Conservation (phyloP, 2,329 filamentous ascomycete genomes). For the Pseudopithomyces chartarum region DNA sequence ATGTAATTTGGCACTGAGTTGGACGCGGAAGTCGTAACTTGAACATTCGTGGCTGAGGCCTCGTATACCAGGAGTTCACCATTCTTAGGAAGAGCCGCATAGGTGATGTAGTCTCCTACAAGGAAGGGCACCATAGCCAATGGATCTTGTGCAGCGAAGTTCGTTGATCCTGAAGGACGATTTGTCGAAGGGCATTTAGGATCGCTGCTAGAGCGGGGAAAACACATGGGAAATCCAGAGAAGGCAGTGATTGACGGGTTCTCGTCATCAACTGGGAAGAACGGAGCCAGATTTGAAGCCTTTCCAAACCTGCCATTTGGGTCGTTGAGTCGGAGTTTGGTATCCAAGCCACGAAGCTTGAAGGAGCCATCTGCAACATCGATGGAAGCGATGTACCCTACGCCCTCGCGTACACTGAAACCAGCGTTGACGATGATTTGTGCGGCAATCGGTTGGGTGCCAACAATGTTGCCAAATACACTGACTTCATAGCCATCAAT, state of each 20-base stretch:
- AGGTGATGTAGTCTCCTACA: slow-evolving; percentile 50
- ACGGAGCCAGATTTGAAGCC: slow-evolving; percentile 29
- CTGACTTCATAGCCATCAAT: slow-evolving; percentile 30
- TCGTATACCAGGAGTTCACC: slow-evolving; percentile 44
- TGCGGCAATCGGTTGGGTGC: slow-evolving; percentile 44
- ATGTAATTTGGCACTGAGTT: slow-evolving; percentile 46
- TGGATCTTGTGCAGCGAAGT: slow-evolving; percentile 41
- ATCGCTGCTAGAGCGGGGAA: slow-evolving; percentile 49
- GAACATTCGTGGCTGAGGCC: slow-evolving; percentile 47
- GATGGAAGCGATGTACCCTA: slow-evolving; percentile 45
- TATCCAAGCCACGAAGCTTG: slow-evolving; percentile 42
- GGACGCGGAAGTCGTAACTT: slow-evolving; percentile 42
- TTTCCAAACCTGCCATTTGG: slow-evolving; percentile 52
- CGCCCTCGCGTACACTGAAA: slow-evolving; percentile 42
- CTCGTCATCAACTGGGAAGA: slow-evolving; percentile 56
- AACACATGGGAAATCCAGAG: slow-evolving; percentile 59
- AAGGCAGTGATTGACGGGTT: slow-evolving; percentile 56
- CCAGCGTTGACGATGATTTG: slow-evolving; percentile 45
- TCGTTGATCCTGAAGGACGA: slow-evolving; percentile 34
- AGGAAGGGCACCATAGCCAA: slow-evolving; percentile 49
- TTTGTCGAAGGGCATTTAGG: slow-evolving; percentile 45
- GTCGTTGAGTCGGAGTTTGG: slow-evolving; percentile 49
- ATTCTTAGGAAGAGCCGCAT: slow-evolving; percentile 40
- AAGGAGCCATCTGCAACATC: slow-evolving; percentile 40
- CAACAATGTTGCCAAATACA: slow-evolving; percentile 48